Evolutionary conservation across 2,329 filamentous ascomycete species (phyloP), one percentile per base, ranked within the genome.

Genomic region (Penicillium palitans): DNA sequence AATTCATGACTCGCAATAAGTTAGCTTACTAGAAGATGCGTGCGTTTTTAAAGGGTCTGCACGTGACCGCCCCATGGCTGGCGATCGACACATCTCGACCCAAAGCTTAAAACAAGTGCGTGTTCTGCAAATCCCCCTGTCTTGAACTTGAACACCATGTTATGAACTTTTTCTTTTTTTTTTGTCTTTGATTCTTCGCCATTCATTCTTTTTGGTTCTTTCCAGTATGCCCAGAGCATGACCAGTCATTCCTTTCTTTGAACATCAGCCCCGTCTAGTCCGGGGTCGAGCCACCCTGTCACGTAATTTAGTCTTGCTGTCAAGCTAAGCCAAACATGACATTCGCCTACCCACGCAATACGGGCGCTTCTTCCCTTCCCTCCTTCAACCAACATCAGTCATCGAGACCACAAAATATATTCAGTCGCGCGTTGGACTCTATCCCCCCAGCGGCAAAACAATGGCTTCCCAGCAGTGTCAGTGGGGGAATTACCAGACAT

Each of bases 271-370:
- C 55, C 54, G 50, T 62, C 48, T 51, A 58, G 51, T 50, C 55
- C 51, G 56, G 56, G 55, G 57, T 54, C 39, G 45, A 66, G 56
- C 61, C 57, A 58, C 46, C 21, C 40, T 55, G 24, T 47, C 42
- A 53, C 45, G 5, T 40, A 52, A 51, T 21, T 21, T 41, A 57
- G 44, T 24, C 55, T 61, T 51, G 51, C 52, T 29, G 57, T 55
- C 51, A 55, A 59, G 56, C 60, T 48, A 59, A 52, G 50, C 44
- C 58, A 55, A 67, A 60, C 45, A 75, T 75, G 73, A 75, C 68
- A 59, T 74, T 75, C 66, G 66, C 70, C 27, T 74, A 74, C 53
- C 53, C 68, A 50, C 69, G 65, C 29, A 66, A 58, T 52, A 59
- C 65, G n/a, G 61, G 66, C 57, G 61, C 64, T 44, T 61, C 65